Base-by-base conservation (phyloP, 176 grass and related monocot genomes). In the Cymbopogon citratus region DNA sequence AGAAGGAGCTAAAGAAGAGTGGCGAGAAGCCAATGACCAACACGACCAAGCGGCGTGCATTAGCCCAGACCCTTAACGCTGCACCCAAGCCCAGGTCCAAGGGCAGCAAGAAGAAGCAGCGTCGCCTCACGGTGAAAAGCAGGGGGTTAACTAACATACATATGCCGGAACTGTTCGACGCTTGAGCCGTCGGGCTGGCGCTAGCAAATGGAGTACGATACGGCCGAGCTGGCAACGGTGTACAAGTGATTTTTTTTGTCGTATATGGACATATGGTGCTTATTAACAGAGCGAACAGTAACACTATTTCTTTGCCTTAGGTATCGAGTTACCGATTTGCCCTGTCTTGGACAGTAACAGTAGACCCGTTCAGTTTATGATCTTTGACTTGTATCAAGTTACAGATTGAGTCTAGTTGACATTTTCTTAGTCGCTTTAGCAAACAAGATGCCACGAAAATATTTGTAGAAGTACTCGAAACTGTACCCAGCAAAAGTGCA, bases 1-100 rank as follows among this genome's bases (percentile, higher is more conserved):
- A 93, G 82, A 97, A 91, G 63, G 94, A 97, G 49, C 78, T 97
- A 25, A 79, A 87, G 44, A 97, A 93, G 89, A 90, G 77, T 18
- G 91, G 87, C 11, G 79, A 91, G 49, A 93, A 93, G 41, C 87
- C 94, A 13, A 83, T 64, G 12, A 97, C 94, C 3, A 86, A 97
- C 56, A 92, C 85, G 0, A 84, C 89, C 9, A 83, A 88, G 80
- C 73, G 91, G 36, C 71, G 91, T 10, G 85, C 62, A 21, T 36
- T 69, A 24, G 87, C 87, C 1, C 70, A 87, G 76, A 75, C 82
- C n/a, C 38, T 33, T 43, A 85, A 80, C 7, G 70, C 81, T n/a
- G 48, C 72, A n/a, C 65, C 80, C 29, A 57, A 23, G 52, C 24
- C 24, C 9, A 91, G 87, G 85, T 15, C 91, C 1, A 97, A 94